Evolutionary conservation across 192 early-diverging fungal species (phyloP), one percentile per base, ranked within the genome.

Genomic region (Diversispora epigaea): DNA sequence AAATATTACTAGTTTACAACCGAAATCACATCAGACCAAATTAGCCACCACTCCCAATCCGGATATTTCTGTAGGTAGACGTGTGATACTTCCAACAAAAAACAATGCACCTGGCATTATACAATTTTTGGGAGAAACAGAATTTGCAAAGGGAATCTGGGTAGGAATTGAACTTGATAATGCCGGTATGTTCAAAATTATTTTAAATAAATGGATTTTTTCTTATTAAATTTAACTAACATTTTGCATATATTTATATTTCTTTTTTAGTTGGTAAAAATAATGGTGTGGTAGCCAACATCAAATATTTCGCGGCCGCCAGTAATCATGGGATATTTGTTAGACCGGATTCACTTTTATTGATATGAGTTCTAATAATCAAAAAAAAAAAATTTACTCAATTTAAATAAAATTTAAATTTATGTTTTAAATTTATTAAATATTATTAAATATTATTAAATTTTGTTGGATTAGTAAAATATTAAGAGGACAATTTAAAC

Each of bases 91-190:
- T 47, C 73, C 73, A 61, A 75, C 60, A 17, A 75, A 75, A 25
- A 65, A 65, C n/a, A 75, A 75, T 75, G 60, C 73, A 10, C 47
- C 60, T 4, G 73, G 73, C 6, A 50, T 22, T 54, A 75, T 75
- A 63, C 73, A 75, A 40, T 75, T 75, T 52, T 43, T 75, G 62
- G 73, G 73, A 21, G 73, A 75, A 65, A 75, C 73, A 40, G 73
- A 75, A 39, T 75, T 75, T 55, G 73, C 73, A 11, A 75, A 65
- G 25, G 73, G 73, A 47, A 60, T 62, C 10, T 75, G 73, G 73
- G 73, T 75, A 14, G 73, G 73, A 22, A 52, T 75, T 22, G 73
- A 40, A 65, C 54, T 75, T 22, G 73, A 75, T 41, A 65, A 75
- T 65, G 47, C 73, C 41, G 73, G 73, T 75, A 65, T 65, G 73